Conservation (phyloP, 257 asterid genomes). For the Scutellaria galericulata region DNA sequence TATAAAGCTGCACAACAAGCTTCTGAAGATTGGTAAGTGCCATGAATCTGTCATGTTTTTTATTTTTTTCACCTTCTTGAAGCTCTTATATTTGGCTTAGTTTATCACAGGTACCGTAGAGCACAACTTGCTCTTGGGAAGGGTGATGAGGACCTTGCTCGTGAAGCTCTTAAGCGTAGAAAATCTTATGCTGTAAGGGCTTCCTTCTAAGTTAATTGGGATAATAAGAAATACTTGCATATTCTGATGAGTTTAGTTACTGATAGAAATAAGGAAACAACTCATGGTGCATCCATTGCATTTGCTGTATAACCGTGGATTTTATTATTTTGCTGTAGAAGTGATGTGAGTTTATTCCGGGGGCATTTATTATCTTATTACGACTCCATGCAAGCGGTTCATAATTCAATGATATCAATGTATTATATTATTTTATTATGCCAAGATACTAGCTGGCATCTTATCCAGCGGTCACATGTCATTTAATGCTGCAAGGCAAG, state of each 20-base stretch:
- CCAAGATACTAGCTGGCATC: not conserved
- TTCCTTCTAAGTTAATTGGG: constrained; percentile 15
- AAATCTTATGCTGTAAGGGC: constrained; percentile 84
- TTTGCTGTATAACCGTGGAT: constrained; percentile 4
- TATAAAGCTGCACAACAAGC: constrained; percentile 89
- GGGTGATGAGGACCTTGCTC: constrained; percentile 98
- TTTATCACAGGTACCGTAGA: constrained; percentile 80
- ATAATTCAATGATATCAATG: not conserved
- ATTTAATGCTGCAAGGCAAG: not conserved
- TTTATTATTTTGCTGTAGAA: constrained; percentile 18
- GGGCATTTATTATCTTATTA: constrained; percentile 5
- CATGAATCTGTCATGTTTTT: constrained; percentile 21
- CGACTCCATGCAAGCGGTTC: not conserved
- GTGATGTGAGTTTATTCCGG: constrained; percentile 19
- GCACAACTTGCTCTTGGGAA: constrained; percentile 95
- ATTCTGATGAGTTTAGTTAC: constrained; percentile 19
- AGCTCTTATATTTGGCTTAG: constrained; percentile 32
- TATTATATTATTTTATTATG: not conserved
- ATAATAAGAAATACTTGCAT: constrained; percentile 2
- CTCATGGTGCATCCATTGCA: constrained; percentile 26
- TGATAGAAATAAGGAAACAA: constrained; percentile 23
- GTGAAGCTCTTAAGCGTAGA: constrained; percentile 97
- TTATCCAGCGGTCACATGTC: not conserved
- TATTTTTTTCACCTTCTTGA: constrained; percentile 33
- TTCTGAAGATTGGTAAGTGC: constrained; percentile 90